phyloP scores from a whole-genome alignment of 768 basidiomycete species.

The Sistotremastrum niveocremeum region DNA sequence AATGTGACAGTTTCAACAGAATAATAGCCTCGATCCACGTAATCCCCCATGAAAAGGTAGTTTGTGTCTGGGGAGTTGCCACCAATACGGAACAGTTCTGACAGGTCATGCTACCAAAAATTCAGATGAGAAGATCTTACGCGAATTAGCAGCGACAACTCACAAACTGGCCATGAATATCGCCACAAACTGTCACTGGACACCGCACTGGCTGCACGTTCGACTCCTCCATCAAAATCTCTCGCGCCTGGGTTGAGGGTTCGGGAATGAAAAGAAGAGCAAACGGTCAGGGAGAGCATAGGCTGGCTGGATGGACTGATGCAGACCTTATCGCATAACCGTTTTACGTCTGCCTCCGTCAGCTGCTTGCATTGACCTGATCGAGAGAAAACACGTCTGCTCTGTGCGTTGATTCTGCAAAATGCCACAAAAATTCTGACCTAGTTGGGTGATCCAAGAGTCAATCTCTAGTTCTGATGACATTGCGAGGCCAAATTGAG shows the following conservation, averaged over 20 bases:
- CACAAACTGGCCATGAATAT: conserved; percentile 99
- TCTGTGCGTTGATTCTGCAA: too few species aligned
- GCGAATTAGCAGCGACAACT: conserved; percentile 24
- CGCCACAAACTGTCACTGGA: conserved; percentile 98
- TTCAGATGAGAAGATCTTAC: background rate
- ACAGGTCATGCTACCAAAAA: conserved; percentile 81
- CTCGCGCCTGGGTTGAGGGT: conserved; percentile 57
- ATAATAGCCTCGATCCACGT: conserved; percentile 98
- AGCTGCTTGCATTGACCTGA: conserved; percentile 82
- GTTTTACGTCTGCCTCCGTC: conserved; percentile 89
- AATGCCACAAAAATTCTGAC: conserved; percentile 9
- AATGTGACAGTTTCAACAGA: conserved; percentile 98
- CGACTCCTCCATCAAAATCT: conserved; percentile 97
- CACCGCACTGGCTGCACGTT: conserved; percentile 98
- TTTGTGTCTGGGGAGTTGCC: conserved; percentile 99
- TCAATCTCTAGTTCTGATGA: conserved; percentile 68
- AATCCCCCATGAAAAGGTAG: conserved; percentile 99
- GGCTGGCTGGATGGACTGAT: conserved; percentile 10
- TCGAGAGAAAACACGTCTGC: too few species aligned
- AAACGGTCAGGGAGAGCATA: conserved; percentile 9
- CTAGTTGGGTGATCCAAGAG: conserved; percentile 91
- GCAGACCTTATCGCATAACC: conserved; percentile 95
- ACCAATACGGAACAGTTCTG: conserved; percentile 96
- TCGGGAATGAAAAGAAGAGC: conserved; percentile 1
- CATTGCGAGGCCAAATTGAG: conserved; percentile 17